Base-by-base conservation (phyloP, 163 green algal species). In the Prototheca wickerhamii region DNA sequence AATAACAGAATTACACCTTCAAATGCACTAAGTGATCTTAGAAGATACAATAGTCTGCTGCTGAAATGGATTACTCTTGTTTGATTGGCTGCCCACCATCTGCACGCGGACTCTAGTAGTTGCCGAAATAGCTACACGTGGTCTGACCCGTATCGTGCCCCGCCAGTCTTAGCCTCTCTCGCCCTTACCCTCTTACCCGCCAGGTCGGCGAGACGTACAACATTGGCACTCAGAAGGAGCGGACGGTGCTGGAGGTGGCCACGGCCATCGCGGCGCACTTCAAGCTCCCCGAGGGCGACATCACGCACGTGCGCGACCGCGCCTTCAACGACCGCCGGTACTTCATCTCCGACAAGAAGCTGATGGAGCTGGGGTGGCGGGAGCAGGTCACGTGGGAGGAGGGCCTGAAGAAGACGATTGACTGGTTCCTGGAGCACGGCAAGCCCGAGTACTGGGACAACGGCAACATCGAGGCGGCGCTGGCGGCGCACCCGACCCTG, bases 121-220 rank as follows among this genome's bases (percentile, higher is more conserved):
- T n/a, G n/a, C n/a, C n/a, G n/a, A n/a, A n/a, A n/a, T n/a, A n/a
- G n/a, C n/a, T n/a, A n/a, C n/a, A n/a, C n/a, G n/a, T n/a, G n/a
- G n/a, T n/a, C n/a, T n/a, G n/a, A n/a, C n/a, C n/a, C n/a, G n/a
- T n/a, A n/a, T n/a, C n/a, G n/a, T n/a, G n/a, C n/a, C n/a, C n/a
- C n/a, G n/a, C n/a, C n/a, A n/a, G n/a, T n/a, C n/a, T n/a, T n/a
- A n/a, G n/a, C n/a, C n/a, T n/a, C n/a, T n/a, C n/a, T n/a, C n/a
- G n/a, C n/a, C n/a, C n/a, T n/a, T n/a, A n/a, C n/a, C n/a, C n/a
- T n/a, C n/a, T n/a, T n/a, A n/a, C n/a, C n/a, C n/a, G n/a, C n/a
- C n/a, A n/a, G n/a, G n/a, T n/a, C n/a, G 89, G 91, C 5, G 82
- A 95, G 64, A 83, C 88, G 18, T 99, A 99, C 85, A 99, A 99